Evolutionary conservation across 2,329 filamentous ascomycete genomes (phyloP).

Genomic region (Fusarium sp.): DNA sequence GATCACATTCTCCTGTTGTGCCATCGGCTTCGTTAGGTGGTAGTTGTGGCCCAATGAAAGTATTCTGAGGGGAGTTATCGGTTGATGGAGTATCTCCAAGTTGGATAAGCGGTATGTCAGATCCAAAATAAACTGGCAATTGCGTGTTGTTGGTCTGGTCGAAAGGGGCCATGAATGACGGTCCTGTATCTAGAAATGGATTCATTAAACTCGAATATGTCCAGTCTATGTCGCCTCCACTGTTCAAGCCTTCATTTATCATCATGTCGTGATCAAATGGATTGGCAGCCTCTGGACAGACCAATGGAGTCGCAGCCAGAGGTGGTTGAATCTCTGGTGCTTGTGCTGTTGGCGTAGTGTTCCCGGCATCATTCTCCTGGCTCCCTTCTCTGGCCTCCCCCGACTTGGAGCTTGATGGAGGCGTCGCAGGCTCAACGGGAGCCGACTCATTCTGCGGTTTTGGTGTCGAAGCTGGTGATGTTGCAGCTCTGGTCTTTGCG

Average conservation of each 20-base stretch:
- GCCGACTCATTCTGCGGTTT: not conserved
- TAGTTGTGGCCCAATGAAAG: not conserved
- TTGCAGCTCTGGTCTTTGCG: not conserved
- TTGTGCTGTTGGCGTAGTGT: not conserved
- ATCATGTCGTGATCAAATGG: slow-evolving; percentile 5
- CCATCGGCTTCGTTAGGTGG: not conserved
- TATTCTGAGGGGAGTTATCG: slow-evolving; percentile 1
- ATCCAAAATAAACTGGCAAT: slow-evolving; percentile 20
- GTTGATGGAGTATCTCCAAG: slow-evolving; percentile 4
- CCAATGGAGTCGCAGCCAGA: not conserved
- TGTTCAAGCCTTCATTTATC: not conserved
- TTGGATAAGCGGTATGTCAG: slow-evolving; percentile 14
- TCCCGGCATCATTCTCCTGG: not conserved
- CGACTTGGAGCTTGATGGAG: slow-evolving; percentile 3
- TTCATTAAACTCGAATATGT: slow-evolving; percentile 22
- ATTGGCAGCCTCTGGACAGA: slow-evolving; percentile 1
- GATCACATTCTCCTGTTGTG: not conserved
- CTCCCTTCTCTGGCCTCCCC: not conserved
- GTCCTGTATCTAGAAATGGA: slow-evolving; percentile 23
- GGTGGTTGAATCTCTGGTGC: not conserved
- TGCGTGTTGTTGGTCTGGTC: not conserved
- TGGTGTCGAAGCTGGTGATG: not conserved
- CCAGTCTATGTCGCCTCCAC: slow-evolving; percentile 11
- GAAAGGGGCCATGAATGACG: slow-evolving; percentile 3
- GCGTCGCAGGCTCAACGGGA: not conserved